Base-by-base conservation (phyloP, 495 filamentous ascomycete genomes). In the Apiosordaria backusii region DNA sequence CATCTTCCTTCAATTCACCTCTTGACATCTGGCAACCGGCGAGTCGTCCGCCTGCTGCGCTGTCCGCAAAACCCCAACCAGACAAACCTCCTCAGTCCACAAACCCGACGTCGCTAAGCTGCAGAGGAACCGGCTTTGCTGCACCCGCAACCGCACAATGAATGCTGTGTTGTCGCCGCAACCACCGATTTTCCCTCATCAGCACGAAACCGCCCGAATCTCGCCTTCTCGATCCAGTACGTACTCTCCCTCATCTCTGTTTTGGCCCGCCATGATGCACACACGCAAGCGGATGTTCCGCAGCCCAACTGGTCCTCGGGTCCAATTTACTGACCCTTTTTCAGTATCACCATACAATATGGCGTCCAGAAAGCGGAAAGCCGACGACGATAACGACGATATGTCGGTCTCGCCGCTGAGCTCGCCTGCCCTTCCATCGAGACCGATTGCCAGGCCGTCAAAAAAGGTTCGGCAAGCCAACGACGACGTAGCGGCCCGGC, bases 361-460 rank as follows among this genome's bases (percentile, higher is more conserved):
- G 74, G 69, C 80, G 16, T 78, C 78, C 74, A 86, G 90, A 71
- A 97, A 97, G 83, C 89, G 93, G 79, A 96, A 96, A 81, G 92
- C 90, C 66, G 90, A 91, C 67, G 93, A 96, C 65, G 90, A 95
- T 70, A 87, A 89, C 74, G 89, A 92, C 73, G 89, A 91, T 69
- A 96, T 96, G 92, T 93, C 90, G 40, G 86, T 91, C 53, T 96
- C 92, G 53, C 92, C 92, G 0, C 85, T 85, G 24, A 88, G 82
- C 77, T 96, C 92, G 27, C 92, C 93, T n/a, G 86, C 88, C 35
- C 82, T 88, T 58, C 79, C 86, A 69, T 81, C 84, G 67, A 85
- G 92, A 63, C 74, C 81, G 25, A 78, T 90, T 57, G 79, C 87
- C 50, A 84, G 90, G 67, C 86, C 90, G 19, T 70, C 83, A n/a